phyloP scores from a whole-genome alignment of 495 filamentous ascomycete species.

The Aspergillus avenaceus region DNA sequence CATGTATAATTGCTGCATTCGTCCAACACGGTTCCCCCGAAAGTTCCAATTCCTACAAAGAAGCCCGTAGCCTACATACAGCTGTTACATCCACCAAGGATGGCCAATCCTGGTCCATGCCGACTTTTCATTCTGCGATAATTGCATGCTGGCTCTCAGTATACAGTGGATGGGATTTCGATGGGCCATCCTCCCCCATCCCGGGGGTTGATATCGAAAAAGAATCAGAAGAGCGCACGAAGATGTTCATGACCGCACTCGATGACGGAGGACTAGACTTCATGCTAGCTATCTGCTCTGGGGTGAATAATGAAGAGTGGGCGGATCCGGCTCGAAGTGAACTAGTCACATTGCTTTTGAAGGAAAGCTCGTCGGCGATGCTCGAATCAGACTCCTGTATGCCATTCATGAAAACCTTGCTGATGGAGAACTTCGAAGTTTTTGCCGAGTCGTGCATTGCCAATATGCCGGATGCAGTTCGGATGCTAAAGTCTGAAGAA shows the following conservation, averaged over 20 bases:
- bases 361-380: conserved; percentile 64
- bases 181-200: conserved; percentile 51
- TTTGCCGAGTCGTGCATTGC: conserved; percentile 89
- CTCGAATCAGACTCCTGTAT: conserved; percentile 60
- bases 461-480: conserved; percentile 89
- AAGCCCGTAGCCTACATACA: conserved; percentile 66
- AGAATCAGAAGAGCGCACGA: conserved; percentile 65
- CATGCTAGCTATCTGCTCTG: conserved; percentile 75
- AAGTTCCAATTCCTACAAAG: conserved; percentile 50
- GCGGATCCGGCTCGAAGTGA: conserved; percentile 72
- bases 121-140: conserved; percentile 70
- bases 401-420: conserved; percentile 55
- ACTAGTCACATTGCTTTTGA: conserved; percentile 70
- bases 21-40: conserved; percentile 71
- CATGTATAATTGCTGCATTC: conserved; percentile 68
- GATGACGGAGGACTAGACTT: conserved; percentile 92
- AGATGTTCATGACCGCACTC: conserved; percentile 69
- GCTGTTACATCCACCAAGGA: conserved; percentile 60
- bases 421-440: conserved; percentile 77
- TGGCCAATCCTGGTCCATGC: conserved; percentile 60
- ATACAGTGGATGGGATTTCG: conserved; percentile 84
- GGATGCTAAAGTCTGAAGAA: conserved; percentile 81
- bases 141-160: conserved; percentile 82
- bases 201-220: conserved; percentile 54
- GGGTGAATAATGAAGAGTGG: conserved; percentile 72